Evolutionary conservation across 2,329 filamentous ascomycete species (phyloP), one percentile per base, ranked within the genome.

Genomic region (Aspergillus tubingensis): DNA sequence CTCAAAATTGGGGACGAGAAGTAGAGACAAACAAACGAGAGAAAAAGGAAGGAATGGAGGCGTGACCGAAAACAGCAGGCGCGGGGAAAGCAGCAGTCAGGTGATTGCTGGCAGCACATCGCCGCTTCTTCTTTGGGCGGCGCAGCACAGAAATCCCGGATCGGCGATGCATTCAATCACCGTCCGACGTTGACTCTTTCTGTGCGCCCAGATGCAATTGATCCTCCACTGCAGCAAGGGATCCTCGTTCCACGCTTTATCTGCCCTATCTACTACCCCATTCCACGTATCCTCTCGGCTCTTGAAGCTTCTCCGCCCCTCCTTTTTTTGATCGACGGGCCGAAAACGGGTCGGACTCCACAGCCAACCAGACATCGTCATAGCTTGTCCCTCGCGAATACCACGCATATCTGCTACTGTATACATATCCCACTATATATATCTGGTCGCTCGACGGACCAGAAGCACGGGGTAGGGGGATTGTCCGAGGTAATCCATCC

Each of bases 1-100:
- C 17, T 25, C 21, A 36, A 23, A 52, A 32, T 36, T 21, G 13
- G 13, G 41, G 23, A 36, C 32, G 32, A 50, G 25, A 30, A 30
- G 47, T 30, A 30, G 15, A 50, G n/a, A 30, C 47, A 32, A 15
- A 30, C 23, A 39, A 51, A 25, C n/a, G 21, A 36, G 41, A 8
- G 51, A 54, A 43, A 23, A 43, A n/a, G 17, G 39, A 52, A 27
- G 27, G 27, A 41, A 47, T 8, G 13, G 30, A 25, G 39, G 11
- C 25, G 15, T 27, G 39, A 44, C 21, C 27, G 10, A 44, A 25
- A 59, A 36, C 38, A 44, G 52, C 41, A 56, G 47, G 41, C 58
- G 62, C 58, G 63, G 61, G 62, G 66, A 67, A 68, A 60, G 59
- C 64, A 68, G 63, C 65, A 61, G 67, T 68, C 67, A 70, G 59